Base-by-base conservation (phyloP, 768 basidiomycete species). In the Polyporus arcularius region DNA sequence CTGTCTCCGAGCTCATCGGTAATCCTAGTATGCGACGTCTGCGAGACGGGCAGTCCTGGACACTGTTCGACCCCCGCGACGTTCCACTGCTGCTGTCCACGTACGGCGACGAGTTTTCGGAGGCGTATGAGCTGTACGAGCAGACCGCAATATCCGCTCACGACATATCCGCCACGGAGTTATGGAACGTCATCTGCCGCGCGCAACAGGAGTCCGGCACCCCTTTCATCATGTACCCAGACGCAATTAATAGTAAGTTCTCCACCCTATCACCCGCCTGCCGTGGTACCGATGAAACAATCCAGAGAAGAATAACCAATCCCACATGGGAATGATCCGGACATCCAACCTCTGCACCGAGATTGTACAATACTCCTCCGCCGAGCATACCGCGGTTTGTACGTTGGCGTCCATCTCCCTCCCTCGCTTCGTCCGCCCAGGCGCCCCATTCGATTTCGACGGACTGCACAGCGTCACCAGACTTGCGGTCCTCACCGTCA, bases 101-200 rank as follows among this genome's bases (percentile, higher is more conserved):
- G 4, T 18, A 45, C 16, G 43, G 43, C 9, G 16, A n/a, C 9
- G 15, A 45, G 4, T 45, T 45, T 16, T 8, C 16, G 1, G 15
- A 8, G 2, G 21, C 16, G 43, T 45, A 45, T 2, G 15, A n/a
- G n/a, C 8, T 16, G 4, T 45, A n/a, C 16, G 43, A 45, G n/a
- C 15, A n/a, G 2, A n/a, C 43, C 4, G 43, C 9, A 2, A 16
- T 16, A 2, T 8, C 43, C 4, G n/a, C n/a, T n/a, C 14, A 18
- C 0, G 4, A 8, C 4, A 2, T 45, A 3, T 8, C 16, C 7
- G n/a, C 43, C 1, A 4, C n/a, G 0, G 12, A 8, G 2, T 16
- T 45, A 2, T 45, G 16, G 7, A 16, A 8, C 16, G 16, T 18
- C 14, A n/a, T 45, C 7, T 45, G 43, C 43, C 7, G 21, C 3